Conservation (phyloP, 176 grass and related monocot species). For the Triticum timopheevii region DNA sequence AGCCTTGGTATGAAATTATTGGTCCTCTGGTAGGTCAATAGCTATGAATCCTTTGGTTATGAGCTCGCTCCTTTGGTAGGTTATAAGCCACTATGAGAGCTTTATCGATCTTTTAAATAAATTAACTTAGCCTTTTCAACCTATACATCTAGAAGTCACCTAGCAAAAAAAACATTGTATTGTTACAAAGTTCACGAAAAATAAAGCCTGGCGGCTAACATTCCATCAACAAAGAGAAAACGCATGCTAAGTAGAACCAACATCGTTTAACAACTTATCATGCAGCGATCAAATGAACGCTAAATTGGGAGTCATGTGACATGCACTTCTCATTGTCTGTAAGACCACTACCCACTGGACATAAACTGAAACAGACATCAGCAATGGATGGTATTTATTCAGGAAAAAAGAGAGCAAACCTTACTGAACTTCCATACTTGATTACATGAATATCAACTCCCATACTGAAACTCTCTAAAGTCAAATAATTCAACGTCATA, state of each 20-base stretch:
- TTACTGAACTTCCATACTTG: neutral
- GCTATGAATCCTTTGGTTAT: neutral
- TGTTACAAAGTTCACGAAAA: too few species aligned
- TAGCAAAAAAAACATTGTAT: neutral
- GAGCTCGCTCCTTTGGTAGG: neutral
- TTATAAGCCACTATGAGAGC: neutral
- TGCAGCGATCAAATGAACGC: neutral
- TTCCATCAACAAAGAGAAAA: neutral
- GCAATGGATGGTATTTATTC: neutral
- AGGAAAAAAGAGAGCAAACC: neutral
- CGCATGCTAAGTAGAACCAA: neutral
- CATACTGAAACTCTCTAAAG: neutral
- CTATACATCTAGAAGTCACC: neutral
- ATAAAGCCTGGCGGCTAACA: neutral
- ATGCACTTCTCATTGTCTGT: neutral
- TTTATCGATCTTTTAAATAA: neutral
- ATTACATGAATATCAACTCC: slow-evolving; percentile 1
- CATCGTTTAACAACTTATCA: neutral
- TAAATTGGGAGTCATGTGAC: neutral
- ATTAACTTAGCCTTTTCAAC: neutral
- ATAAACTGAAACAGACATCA: neutral
- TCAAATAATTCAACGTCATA: neutral
- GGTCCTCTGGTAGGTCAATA: neutral
- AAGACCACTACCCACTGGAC: neutral
- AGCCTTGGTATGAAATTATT: neutral